phyloP scores from a whole-genome alignment of 2,329 filamentous ascomycete genomes.

The Aspergillus quadricinctus region DNA sequence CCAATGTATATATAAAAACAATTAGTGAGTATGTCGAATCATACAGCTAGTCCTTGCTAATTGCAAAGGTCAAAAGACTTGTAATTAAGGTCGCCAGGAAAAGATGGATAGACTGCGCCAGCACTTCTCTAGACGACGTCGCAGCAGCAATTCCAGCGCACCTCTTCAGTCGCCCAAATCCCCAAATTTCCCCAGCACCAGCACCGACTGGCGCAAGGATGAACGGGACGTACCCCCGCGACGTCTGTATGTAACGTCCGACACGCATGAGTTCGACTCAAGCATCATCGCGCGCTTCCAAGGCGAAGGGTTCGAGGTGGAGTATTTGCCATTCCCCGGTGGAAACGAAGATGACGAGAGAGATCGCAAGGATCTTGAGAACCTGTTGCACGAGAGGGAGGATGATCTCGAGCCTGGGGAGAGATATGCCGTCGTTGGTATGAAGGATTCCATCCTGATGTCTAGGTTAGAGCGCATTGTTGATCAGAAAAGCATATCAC shows the following conservation, averaged over 20 bases:
- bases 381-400: slow-evolving; percentile 47
- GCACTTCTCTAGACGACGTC: slow-evolving; percentile 10
- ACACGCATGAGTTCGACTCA: slow-evolving; percentile 46
- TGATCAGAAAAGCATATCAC: slow-evolving; percentile 48
- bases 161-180: slow-evolving; percentile 4
- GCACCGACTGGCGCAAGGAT: slow-evolving; percentile 7
- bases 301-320: slow-evolving; percentile 55
- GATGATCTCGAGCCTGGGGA: slow-evolving; percentile 53
- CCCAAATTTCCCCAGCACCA: neutral
- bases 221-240: slow-evolving; percentile 14
- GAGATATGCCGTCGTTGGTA: slow-evolving; percentile 59
- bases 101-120: slow-evolving; percentile 14
- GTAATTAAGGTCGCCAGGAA: neutral
- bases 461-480: neutral
- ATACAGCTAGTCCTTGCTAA: neutral
- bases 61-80: neutral
- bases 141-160: slow-evolving; percentile 9
- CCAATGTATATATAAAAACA: too few relatives aligned
- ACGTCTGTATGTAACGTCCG: slow-evolving; percentile 28
- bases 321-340: slow-evolving; percentile 47
- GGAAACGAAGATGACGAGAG: slow-evolving; percentile 35
- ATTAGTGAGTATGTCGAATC: neutral
- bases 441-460: neutral
- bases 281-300: slow-evolving; percentile 50
- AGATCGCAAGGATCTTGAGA: slow-evolving; percentile 45